Evolutionary conservation across 2,329 filamentous ascomycete species (phyloP).

Genomic region (Phialocephala sp.): DNA sequence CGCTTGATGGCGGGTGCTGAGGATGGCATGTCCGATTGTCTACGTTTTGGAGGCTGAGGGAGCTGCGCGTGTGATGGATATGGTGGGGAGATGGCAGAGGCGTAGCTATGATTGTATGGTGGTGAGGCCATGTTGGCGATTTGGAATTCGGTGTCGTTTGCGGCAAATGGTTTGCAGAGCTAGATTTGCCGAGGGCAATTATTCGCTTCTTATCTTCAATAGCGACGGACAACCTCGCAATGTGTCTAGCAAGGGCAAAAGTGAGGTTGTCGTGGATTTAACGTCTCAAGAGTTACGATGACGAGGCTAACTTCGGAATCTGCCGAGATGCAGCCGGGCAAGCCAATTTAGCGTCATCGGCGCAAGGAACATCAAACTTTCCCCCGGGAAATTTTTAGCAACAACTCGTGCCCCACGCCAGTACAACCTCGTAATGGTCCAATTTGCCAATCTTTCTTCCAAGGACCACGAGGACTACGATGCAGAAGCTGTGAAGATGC

Average conservation of each 20-base stretch:
- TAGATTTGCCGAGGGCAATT: not conserved
- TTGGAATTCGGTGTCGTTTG: not conserved
- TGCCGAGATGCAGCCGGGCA: not conserved
- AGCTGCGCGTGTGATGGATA: conserved; percentile 56
- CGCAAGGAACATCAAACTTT: conserved; percentile 13
- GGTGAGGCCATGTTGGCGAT: conserved; percentile 39
- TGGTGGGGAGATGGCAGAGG: conserved; percentile 56
- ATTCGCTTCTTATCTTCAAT: not conserved
- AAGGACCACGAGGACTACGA: conserved; percentile 23
- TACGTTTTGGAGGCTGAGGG: conserved; percentile 67
- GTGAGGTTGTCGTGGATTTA: not conserved
- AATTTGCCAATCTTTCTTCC: conserved; percentile 32
- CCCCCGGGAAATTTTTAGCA: conserved; percentile 21
- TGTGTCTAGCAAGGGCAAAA: not conserved
- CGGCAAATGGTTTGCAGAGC: not conserved
- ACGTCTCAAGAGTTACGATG: not conserved
- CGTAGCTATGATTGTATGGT: conserved; percentile 35
- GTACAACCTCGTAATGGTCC: conserved; percentile 29
- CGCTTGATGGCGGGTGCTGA: conserved; percentile 62
- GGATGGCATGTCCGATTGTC: conserved; percentile 59
- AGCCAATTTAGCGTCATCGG: conserved; percentile 22
- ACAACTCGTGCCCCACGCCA: conserved; percentile 11
- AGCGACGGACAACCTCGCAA: not conserved
- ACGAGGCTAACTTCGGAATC: conserved; percentile 11
- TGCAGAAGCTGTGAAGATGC: conserved; percentile 16